Evolutionary conservation across 129 eudicot species (phyloP).

Genomic region (Calendula officinalis): DNA sequence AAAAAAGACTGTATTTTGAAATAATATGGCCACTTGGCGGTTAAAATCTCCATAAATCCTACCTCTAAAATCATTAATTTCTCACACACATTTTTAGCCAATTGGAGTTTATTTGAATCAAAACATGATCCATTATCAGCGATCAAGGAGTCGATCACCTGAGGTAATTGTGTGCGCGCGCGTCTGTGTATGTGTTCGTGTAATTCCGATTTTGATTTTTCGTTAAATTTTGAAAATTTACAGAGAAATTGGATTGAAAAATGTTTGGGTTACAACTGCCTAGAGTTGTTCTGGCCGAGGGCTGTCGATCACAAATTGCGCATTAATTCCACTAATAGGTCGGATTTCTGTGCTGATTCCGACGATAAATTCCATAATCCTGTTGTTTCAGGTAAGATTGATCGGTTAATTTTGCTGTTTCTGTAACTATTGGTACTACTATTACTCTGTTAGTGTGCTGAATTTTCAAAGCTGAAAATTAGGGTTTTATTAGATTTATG

Average conservation of each 20-base stretch:
- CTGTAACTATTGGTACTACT: conserved; percentile 8
- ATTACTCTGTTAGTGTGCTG: conserved; percentile 1
- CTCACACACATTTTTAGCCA: neutral
- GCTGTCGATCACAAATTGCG: conserved; percentile 70
- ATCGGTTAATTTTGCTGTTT: neutral
- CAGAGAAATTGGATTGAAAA: conserved; percentile 71
- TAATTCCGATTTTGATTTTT: conserved; percentile 8
- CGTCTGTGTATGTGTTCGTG: neutral
- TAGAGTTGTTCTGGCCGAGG: conserved; percentile 77
- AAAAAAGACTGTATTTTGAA: conserved; percentile 10
- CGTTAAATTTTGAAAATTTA: conserved; percentile 39
- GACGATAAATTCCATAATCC: conserved; percentile 39
- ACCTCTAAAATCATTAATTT: neutral
- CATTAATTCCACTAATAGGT: conserved; percentile 35
- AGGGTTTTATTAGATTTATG: neutral
- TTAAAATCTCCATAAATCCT: neutral
- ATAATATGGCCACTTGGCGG: neutral
- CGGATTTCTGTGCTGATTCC: conserved; percentile 72
- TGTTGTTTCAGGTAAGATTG: conserved; percentile 17
- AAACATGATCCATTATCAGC: conserved; percentile 21
- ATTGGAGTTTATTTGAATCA: neutral
- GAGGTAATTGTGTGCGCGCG: conserved; percentile 6
- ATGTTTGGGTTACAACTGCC: conserved; percentile 66
- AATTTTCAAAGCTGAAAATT: neutral
- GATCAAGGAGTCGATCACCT: conserved; percentile 22